A percentile compares a stretch with the other conserved stretches of the same genome.
Conservation (phyloP, 352 stramenopile species). For the Aphanomyces stellatus region DNA sequence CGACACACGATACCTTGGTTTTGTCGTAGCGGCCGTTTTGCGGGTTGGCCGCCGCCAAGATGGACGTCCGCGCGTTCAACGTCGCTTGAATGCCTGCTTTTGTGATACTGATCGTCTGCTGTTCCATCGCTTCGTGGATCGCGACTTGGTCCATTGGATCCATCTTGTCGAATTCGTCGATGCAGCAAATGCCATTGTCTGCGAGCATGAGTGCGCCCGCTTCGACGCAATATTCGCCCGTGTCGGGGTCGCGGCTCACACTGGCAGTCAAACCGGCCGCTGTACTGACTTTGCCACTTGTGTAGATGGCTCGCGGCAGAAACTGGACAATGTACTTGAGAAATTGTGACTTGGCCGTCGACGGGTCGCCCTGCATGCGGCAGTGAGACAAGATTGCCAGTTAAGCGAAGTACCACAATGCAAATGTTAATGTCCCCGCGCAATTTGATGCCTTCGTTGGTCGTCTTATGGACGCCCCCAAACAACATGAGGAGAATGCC, state of each 20-base stretch:
- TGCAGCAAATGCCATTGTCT: conserved; percentile 98
- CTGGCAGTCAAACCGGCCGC: conserved; percentile 97
- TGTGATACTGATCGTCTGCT: conserved; percentile 98
- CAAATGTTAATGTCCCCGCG: conserved; percentile 99
- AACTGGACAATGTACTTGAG: conserved; percentile 96
- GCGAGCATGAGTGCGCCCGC: conserved; percentile 97
- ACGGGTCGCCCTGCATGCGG: conserved; percentile 89
- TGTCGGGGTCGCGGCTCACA: conserved; percentile 92
- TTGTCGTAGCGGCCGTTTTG: conserved; percentile 93
- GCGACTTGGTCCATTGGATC: conserved; percentile 95
- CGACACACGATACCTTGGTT: conserved; percentile 41
- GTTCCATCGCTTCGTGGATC: conserved; percentile 99
- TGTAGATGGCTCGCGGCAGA: conserved; percentile 96
- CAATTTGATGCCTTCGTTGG: conserved; percentile 95
- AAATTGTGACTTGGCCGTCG: conserved; percentile 98
- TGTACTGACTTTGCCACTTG: conserved; percentile 97
- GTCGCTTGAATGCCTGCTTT: conserved; percentile 99
- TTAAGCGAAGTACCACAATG: conserved; percentile 97
- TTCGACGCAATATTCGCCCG: conserved; percentile 85
- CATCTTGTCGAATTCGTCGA: conserved; percentile 99
- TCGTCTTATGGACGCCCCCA: conserved; percentile 97
- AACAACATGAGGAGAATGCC: conserved; percentile 97
- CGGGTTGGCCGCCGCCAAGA: conserved; percentile 98
- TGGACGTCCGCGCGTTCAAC: conserved; percentile 98
- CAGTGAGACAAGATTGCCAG: no score